Conservation (phyloP, 2,329 filamentous ascomycete species). For the Cladophialophora psammophila region DNA sequence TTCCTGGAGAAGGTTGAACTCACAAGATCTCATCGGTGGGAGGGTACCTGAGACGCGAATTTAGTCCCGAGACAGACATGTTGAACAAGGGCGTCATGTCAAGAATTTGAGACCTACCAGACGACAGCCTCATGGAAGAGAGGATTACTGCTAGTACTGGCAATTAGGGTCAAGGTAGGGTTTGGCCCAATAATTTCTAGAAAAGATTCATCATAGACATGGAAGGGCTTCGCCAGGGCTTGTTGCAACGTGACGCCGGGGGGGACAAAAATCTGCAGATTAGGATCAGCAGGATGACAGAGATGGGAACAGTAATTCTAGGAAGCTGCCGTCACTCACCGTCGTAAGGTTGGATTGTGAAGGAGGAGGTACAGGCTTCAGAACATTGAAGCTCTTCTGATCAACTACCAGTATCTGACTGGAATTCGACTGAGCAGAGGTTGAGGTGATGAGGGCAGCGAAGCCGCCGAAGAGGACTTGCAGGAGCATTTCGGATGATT, state of each 20-base stretch:
- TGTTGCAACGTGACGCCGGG: conserved; percentile 53
- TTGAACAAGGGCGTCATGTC: neutral
- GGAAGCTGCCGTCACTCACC: conserved; percentile 41
- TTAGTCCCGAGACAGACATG: neutral
- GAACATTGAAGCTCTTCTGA: conserved; percentile 55
- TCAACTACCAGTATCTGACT: conserved; percentile 54
- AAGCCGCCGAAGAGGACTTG: conserved; percentile 24
- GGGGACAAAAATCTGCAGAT: conserved; percentile 51
- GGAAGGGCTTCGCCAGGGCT: conserved; percentile 46
- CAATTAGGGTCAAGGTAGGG: conserved; percentile 60
- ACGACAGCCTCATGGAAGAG: conserved; percentile 65
- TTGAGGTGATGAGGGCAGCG: conserved; percentile 5
- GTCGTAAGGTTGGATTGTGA: conserved; percentile 43
- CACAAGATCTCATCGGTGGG: conserved; percentile 44
- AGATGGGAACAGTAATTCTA: neutral
- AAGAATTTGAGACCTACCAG: conserved; percentile 50
- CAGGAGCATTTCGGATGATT: conserved; percentile 23
- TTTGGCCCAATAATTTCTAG: conserved; percentile 58
- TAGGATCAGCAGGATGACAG: neutral
- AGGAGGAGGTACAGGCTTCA: conserved; percentile 51
- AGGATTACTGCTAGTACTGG: conserved; percentile 54
- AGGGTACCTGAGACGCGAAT: conserved; percentile 44
- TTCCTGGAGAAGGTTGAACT: neutral
- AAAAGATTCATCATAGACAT: conserved; percentile 62
- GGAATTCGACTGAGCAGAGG: conserved; percentile 39